Evolutionary conservation across 768 basidiomycete species (phyloP).

Genomic region (Amanita molliuscula): DNA sequence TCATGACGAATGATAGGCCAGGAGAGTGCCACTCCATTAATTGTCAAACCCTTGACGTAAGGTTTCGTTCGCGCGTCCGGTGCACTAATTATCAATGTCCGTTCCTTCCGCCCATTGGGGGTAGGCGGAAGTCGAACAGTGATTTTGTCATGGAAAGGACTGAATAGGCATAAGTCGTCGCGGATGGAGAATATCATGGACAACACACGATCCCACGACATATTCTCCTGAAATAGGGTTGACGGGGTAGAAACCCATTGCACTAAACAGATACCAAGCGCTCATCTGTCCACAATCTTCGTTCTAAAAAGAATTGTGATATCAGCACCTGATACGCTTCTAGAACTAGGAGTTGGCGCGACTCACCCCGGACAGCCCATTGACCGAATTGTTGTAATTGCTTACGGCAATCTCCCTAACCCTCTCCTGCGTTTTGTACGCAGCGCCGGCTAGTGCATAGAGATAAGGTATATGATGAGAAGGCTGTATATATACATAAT

Average conservation of each 20-base stretch:
- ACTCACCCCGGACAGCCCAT: constrained; percentile 62
- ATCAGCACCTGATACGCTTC: background rate
- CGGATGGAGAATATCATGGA: background rate
- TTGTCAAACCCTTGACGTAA: constrained; percentile 47
- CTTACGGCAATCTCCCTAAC: constrained; percentile 52
- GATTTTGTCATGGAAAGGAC: constrained; percentile 42
- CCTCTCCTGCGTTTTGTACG: constrained; percentile 62
- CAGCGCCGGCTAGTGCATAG: constrained; percentile 62
- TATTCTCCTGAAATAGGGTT: constrained; percentile 73
- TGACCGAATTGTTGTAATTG: constrained; percentile 60
- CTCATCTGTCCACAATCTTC: constrained; percentile 91
- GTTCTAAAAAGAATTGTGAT: constrained; percentile 34
- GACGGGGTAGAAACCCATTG: constrained; percentile 79
- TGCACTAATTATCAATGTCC: constrained; percentile 41
- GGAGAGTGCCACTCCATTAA: constrained; percentile 38
- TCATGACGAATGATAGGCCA: constrained; percentile 47
- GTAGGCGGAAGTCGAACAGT: constrained; percentile 42
- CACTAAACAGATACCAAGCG: constrained; percentile 78
- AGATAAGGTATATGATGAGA: constrained; percentile 84
- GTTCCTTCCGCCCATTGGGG: constrained; percentile 7
- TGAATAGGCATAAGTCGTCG: constrained; percentile 8
- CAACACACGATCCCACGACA: constrained; percentile 58
- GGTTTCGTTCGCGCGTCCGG: constrained; percentile 45
- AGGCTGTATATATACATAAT: constrained; percentile 31
- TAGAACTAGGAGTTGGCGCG: background rate